Evolutionary conservation across 202 grass and related monocot genomes (phyloP).

Genomic region (Schoenoplectus triqueter): DNA sequence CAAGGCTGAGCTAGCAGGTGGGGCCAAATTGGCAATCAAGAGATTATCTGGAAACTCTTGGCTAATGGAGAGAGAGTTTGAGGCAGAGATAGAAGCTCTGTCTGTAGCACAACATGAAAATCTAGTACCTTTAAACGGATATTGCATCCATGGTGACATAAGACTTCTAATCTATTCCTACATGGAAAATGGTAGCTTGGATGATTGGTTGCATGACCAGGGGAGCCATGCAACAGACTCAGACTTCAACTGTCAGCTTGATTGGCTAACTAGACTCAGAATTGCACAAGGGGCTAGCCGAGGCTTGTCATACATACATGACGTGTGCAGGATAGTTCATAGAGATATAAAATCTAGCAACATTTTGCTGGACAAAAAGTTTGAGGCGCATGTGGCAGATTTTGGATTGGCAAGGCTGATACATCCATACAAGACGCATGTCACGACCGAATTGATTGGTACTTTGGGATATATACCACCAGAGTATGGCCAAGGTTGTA

Average conservation of each 20-base stretch:
- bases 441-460: slow-evolving; percentile 83
- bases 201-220: slow-evolving; percentile 88
- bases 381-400: slow-evolving; percentile 82
- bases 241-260: slow-evolving; percentile 51
- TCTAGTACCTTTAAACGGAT: slow-evolving; percentile 78
- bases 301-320: slow-evolving; percentile 86
- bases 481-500: slow-evolving; percentile 71
- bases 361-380: slow-evolving; percentile 77
- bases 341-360: slow-evolving; percentile 96
- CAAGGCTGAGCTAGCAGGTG: slow-evolving; percentile 64
- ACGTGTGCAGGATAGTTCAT: slow-evolving; percentile 82
- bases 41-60: slow-evolving; percentile 81
- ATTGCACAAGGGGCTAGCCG: slow-evolving; percentile 70
- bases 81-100: slow-evolving; percentile 85
- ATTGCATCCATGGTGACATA: slow-evolving; percentile 69
- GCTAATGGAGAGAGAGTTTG: slow-evolving; percentile 87
- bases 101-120: slow-evolving; percentile 79
- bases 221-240: slow-evolving; percentile 13
- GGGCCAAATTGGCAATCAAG: slow-evolving; percentile 80
- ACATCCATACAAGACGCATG: slow-evolving; percentile 75
- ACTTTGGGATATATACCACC: slow-evolving; percentile 93
- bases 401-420: slow-evolving; percentile 87
- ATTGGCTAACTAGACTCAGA: slow-evolving; percentile 78
- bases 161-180: slow-evolving; percentile 93
- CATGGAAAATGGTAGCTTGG: slow-evolving; percentile 97